Evolutionary conservation across 495 filamentous ascomycete genomes (phyloP), one percentile per base, ranked within the genome.

Genomic region (Penicillium pulvis): DNA sequence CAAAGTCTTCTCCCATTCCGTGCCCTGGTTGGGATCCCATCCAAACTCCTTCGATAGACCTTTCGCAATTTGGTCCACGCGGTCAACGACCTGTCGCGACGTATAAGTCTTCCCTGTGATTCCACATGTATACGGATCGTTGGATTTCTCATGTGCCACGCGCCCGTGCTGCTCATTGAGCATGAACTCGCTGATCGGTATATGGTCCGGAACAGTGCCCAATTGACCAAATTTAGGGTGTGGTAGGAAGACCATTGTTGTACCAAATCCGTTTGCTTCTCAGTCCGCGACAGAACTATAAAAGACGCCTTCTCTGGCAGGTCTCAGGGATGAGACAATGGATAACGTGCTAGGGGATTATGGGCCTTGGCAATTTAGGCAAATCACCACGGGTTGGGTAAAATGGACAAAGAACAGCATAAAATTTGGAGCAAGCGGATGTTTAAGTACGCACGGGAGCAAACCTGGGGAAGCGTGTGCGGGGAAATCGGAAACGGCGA

Each of bases 1-100:
- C 48, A 92, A 63, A 23, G 92, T 86, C 74, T 94, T 97, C 63
- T 97, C 92, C 88, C 89, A 96, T 66, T 92, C 89, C 0, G 83
- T 83, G 20, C 90, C 91, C 57, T 82, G 63, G 61, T 93, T 93
- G 8, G 88, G 83, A 28, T 79, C 62, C 88, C 90, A 96, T 49
- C 84, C 86, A 62, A 94, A 74, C 60, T 90, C 85, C 65, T 91
- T 88, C 9, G 85, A 76, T 5, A 97, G 71, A 5, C 81, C 86
- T 52, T 87, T 82, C 14, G 91, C 83, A n/a, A 96, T 77, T 45
- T 80, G 75, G 17, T 92, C 84, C 3, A 89, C 83, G 2, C 91
- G 83, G 45, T 87, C 80, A 30, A 79, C 83, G 20, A 91, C 80
- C 60, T 94, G 85, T 16, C 77, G 63, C 17, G 82, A 76, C 9